Evolutionary conservation across 2,329 filamentous ascomycete genomes (phyloP), one percentile per base, ranked within the genome.

Genomic region (Xylaria sp.): DNA sequence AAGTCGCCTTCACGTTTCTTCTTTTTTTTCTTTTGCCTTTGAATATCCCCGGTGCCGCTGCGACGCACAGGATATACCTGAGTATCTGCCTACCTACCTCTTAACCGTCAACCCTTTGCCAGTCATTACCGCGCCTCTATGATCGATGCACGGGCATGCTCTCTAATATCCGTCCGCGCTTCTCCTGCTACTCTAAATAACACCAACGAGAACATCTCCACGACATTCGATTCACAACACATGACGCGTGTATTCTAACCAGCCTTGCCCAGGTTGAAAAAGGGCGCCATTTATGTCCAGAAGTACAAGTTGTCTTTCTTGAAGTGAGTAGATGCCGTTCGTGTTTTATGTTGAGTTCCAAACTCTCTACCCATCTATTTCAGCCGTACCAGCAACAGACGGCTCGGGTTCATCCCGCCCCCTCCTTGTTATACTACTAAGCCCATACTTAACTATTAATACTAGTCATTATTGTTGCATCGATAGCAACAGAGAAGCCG

Each of bases 171-270:
- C 24, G 50, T 58, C 54, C 24, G 21, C 60, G 56, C 54, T 36
- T 11, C 45, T 61, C 19, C 56, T n/a, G 9, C 27, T 11, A 19
- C 54, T 24, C 30, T 21, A 30, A 30, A 56, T 47, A 61, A 30
- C 39, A 65, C 62, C 60, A 58, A 32, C 59, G 21, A 51, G 21
- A 63, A 19, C 55, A 56, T 56, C 32, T 30, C 47, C 53, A 61
- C 65, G 47, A 69, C 58, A 39, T 57, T 24, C 32, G 50, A 60
- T 60, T 36, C 67, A 65, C 67, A 68, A 74, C 74, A 70, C 70
- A 77, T 77, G 75, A 75, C 75, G 71, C 66, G 50, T 61, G 62
- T 27, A 36, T 70, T 36, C 47, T 67, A 50, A 61, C 27, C 51
- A 48, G 62, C 58, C 73, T 70, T 72, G 56, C 64, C 65, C 64